Evolutionary conservation across 2,329 filamentous ascomycete species (phyloP).

Genomic region (Thielaviopsis punctulata): DNA sequence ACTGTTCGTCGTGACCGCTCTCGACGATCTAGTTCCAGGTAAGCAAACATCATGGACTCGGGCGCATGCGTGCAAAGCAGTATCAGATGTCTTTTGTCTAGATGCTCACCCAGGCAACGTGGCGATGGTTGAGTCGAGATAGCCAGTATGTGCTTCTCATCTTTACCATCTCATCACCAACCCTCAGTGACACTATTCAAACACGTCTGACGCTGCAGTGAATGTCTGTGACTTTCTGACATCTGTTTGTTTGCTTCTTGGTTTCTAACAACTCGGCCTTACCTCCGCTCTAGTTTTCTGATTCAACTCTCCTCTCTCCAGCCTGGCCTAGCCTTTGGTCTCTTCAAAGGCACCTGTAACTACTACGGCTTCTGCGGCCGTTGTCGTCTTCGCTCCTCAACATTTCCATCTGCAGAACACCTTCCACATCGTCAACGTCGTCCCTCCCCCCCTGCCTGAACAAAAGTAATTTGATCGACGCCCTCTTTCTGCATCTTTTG

Average conservation of each 20-base stretch:
- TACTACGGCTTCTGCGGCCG: slow-evolving; percentile 48
- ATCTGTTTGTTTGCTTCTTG: not conserved
- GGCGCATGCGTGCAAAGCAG: not conserved
- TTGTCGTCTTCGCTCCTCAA: slow-evolving; percentile 46
- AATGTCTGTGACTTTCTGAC: not conserved
- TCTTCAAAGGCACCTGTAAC: slow-evolving; percentile 39
- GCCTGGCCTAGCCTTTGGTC: slow-evolving; percentile 39
- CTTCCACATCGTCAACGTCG: slow-evolving; percentile 49
- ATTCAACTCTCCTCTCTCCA: not conserved
- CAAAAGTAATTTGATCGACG: slow-evolving; percentile 32
- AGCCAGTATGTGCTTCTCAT: not conserved
- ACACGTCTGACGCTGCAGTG: not conserved
- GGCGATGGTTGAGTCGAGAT: not conserved
- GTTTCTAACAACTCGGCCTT: slow-evolving; percentile 2
- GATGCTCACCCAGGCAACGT: not conserved
- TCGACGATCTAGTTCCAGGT: slow-evolving; percentile 1
- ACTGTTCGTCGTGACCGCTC: not conserved
- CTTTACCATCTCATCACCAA: not conserved
- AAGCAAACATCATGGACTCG: not conserved
- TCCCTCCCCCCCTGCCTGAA: slow-evolving; percentile 38
- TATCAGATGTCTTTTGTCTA: not conserved
- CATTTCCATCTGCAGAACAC: slow-evolving; percentile 50
- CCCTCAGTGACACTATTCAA: not conserved
- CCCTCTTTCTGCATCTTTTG: slow-evolving; percentile 33
- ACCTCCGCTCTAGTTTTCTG: not conserved